These are phyloP conservation scores for Triadica sebifera DNA, from an alignment of 345 rosid genomes.

Conservation along the genomic window DNA sequence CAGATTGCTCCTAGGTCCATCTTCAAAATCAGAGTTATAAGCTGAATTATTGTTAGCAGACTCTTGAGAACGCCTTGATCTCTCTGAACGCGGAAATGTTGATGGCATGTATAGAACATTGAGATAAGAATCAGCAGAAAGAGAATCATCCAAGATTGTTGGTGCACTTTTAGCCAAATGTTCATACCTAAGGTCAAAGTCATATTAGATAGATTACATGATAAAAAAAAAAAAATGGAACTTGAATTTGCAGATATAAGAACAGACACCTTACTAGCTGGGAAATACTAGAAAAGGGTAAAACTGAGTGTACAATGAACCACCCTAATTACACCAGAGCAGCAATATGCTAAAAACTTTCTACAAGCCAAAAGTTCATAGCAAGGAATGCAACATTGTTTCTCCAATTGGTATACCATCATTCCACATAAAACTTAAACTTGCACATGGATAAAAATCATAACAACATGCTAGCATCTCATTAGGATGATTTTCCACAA, in stretches of 20 bases:
- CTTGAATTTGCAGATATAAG: neutral
- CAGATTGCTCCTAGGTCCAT: slow-evolving; percentile 86
- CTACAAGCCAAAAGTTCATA: neutral
- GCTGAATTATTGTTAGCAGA: slow-evolving; percentile 51
- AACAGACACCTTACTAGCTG: neutral
- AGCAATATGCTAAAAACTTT: neutral
- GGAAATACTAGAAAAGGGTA: neutral
- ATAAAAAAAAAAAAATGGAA: neutral
- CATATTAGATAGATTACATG: neutral
- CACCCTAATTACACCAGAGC: neutral
- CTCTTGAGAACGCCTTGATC: slow-evolving; percentile 65
- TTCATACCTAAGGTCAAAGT: slow-evolving; percentile 63
- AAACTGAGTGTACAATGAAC: neutral
- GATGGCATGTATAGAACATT: slow-evolving; percentile 94
- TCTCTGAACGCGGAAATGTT: slow-evolving; percentile 92
- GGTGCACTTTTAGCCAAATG: slow-evolving; percentile 98
- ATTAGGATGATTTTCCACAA: neutral
- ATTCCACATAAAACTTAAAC: neutral
- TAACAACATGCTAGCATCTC: neutral
- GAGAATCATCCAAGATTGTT: slow-evolving; percentile 92
- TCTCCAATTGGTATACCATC: neutral
- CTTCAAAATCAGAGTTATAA: slow-evolving; percentile 54
- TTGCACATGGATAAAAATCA: neutral
- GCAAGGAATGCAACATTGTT: neutral
- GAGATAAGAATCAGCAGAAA: slow-evolving; percentile 95